Evolutionary conservation across 441 rosid species (phyloP).

Genomic region (Erysimum pusillum): DNA sequence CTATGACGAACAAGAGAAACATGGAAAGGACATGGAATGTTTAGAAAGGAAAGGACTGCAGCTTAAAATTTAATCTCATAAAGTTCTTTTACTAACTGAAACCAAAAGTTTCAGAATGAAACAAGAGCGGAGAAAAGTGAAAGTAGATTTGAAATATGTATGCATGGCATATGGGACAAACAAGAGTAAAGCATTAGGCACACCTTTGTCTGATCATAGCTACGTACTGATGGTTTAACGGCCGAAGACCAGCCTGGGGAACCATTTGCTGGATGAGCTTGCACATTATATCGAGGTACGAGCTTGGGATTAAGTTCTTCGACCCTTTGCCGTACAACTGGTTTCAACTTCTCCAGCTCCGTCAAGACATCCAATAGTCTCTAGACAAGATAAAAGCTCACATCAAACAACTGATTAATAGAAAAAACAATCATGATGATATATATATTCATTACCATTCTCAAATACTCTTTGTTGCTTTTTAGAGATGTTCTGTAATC

Average conservation of each 20-base stretch:
- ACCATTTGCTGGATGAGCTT: constrained; percentile 53
- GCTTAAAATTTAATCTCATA: background rate
- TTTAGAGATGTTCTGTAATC: constrained; percentile 66
- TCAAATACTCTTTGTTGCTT: constrained; percentile 65
- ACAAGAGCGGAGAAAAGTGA: constrained; percentile 1
- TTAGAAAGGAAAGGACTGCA: constrained; percentile 11
- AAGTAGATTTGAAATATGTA: background rate
- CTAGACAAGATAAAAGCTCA: constrained; percentile 54
- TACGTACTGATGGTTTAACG: constrained; percentile 54
- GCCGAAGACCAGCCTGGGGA: constrained; percentile 57
- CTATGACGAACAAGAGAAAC: constrained; percentile 53
- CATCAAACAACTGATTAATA: constrained; percentile 37
- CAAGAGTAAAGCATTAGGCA: constrained; percentile 41
- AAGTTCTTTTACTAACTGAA: background rate
- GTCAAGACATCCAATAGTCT: constrained; percentile 70
- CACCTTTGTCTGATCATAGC: constrained; percentile 67
- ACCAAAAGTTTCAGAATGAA: constrained; percentile 5
- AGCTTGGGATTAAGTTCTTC: constrained; percentile 63
- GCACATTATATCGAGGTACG: constrained; percentile 51
- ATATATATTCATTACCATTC: constrained; percentile 56
- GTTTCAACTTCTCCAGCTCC: constrained; percentile 92
- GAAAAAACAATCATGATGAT: background rate
- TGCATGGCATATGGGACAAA: constrained; percentile 24
- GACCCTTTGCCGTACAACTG: constrained; percentile 72
- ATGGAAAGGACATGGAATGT: constrained; percentile 15